These are phyloP conservation scores for Dactylorhiza incarnata DNA, from an alignment of 106 monocot species.

Conservation along the genomic window DNA sequence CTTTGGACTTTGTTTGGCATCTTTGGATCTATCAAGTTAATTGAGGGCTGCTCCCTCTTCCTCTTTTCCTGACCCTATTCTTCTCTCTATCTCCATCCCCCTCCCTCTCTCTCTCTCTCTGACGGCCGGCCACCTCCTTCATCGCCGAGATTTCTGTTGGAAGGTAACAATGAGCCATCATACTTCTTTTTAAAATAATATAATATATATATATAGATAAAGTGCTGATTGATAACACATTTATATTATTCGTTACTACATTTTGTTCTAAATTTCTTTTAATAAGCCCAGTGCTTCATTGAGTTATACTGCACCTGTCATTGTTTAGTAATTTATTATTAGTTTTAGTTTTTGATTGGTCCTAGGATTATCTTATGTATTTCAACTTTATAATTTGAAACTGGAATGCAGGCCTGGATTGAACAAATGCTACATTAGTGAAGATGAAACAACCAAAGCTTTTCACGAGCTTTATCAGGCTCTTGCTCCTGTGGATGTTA, in stretches of 20 bases:
- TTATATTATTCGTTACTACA: neutral
- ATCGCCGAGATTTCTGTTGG: too few species aligned
- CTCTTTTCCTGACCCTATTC: too few species aligned
- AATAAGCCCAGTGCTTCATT: neutral
- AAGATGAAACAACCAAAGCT: slow-evolving; percentile 70
- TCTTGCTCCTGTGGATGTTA: slow-evolving; percentile 23
- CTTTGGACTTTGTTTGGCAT: too few species aligned
- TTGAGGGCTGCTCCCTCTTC: too few species aligned
- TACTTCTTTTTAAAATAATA: too few species aligned
- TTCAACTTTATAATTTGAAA: neutral
- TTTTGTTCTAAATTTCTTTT: neutral
- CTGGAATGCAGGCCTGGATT: slow-evolving; percentile 41
- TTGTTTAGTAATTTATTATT: neutral
- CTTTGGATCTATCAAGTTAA: too few species aligned
- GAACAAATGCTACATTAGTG: slow-evolving; percentile 62
- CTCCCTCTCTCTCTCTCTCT: too few species aligned
- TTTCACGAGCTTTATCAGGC: slow-evolving; percentile 41
- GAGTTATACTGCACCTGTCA: neutral
- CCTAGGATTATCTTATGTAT: neutral
- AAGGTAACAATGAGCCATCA: too few species aligned
- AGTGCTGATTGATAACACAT: too few species aligned
- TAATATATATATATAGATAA: too few species aligned
- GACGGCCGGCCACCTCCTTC: too few species aligned
- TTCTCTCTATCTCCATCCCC: too few species aligned
- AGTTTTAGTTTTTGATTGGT: neutral